phyloP scores from a whole-genome alignment of 2,329 filamentous ascomycete genomes.

The Fusarium nodosum region DNA sequence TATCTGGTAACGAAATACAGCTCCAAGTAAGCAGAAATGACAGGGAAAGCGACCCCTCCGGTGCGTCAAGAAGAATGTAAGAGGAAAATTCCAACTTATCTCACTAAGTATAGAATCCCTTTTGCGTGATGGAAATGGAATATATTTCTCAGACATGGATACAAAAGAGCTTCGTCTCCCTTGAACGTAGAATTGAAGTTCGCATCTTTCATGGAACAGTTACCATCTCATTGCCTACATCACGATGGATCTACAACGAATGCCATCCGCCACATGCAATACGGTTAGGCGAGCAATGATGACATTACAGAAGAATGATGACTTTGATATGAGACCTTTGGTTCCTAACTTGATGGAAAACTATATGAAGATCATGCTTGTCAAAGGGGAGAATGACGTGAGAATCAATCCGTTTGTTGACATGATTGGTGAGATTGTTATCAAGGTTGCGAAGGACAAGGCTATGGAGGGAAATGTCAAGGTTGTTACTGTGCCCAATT shows the following conservation, averaged over 20 bases:
- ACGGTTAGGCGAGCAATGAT: slow-evolving; percentile 8
- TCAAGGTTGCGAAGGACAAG: not conserved
- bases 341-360: not conserved
- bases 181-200: not conserved
- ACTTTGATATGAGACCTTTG: slow-evolving; percentile 14
- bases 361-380: not conserved
- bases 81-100: not conserved
- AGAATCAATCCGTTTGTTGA: slow-evolving; percentile 7
- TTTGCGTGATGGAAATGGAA: too few species aligned
- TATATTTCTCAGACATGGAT: too few species aligned
- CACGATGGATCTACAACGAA: too few species aligned
- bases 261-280: too few species aligned
- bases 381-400: not conserved
- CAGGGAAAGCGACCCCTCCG: not conserved
- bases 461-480: not conserved
- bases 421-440: slow-evolving; percentile 2
- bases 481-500: not conserved
- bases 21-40: not conserved
- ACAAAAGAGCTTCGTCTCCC: too few species aligned
- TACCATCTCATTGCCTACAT: fast-evolving
- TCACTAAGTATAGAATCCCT: too few species aligned
- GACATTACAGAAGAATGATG: slow-evolving; percentile 1
- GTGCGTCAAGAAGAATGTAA: not conserved
- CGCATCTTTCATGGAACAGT: not conserved
- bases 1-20: not conserved